These are phyloP conservation scores for Fomitiporia mediterranea DNA, from an alignment of 1,284 basidiomycete species.

Conservation along the genomic window DNA sequence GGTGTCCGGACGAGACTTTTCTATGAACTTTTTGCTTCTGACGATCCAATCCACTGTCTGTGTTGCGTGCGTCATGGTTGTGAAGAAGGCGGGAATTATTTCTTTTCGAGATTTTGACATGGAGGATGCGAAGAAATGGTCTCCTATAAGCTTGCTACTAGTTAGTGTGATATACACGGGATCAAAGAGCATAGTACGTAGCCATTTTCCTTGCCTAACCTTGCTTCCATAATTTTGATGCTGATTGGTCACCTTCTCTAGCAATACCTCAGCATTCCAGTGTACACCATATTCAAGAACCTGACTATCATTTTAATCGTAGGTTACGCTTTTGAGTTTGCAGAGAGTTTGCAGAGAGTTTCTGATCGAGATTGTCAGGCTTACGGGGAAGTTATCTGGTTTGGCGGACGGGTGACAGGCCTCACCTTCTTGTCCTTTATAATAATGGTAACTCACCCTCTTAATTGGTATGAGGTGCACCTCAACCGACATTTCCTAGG, in stretches of 20 bases:
- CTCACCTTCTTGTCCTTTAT: slow-evolving; percentile 88
- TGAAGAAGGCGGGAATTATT: slow-evolving; percentile 82
- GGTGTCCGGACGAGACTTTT: slow-evolving; percentile 90
- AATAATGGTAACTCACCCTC: slow-evolving; percentile 67
- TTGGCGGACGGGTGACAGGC: slow-evolving; percentile 84
- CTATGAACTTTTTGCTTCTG: slow-evolving; percentile 95
- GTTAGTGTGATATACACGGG: slow-evolving; percentile 98
- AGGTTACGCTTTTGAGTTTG: slow-evolving; percentile 28
- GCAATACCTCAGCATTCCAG: slow-evolving; percentile 92
- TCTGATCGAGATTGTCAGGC: slow-evolving; percentile 49
- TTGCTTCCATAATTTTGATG: background rate
- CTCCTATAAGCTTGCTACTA: slow-evolving; percentile 89
- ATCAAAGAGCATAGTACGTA: slow-evolving; percentile 86
- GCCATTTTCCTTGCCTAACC: background rate
- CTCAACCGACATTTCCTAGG: slow-evolving; percentile 40
- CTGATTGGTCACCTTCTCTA: slow-evolving; percentile 30
- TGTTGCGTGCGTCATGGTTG: slow-evolving; percentile 66
- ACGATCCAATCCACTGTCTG: slow-evolving; percentile 91
- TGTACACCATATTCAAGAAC: slow-evolving; percentile 99
- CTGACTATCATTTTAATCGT: slow-evolving; percentile 97
- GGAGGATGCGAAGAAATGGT: slow-evolving; percentile 89
- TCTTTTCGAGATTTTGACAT: slow-evolving; percentile 83
- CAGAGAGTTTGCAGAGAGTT: no score
- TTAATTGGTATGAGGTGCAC: slow-evolving; percentile 5
- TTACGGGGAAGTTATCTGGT: slow-evolving; percentile 98